Base-by-base conservation (phyloP, 768 basidiomycete genomes). In the Pholiota microspora region DNA sequence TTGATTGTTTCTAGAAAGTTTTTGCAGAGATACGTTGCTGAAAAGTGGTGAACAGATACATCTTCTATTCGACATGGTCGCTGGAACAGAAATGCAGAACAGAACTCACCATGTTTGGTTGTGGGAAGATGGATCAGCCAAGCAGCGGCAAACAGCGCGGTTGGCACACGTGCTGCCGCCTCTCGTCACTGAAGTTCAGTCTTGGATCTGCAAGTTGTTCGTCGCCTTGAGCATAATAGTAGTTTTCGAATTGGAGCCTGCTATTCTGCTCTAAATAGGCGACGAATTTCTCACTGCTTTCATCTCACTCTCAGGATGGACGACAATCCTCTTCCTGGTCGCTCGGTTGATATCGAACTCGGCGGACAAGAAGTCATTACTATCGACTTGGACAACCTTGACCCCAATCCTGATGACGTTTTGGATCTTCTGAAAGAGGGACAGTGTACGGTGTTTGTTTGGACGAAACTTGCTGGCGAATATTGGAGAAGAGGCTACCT, bases 321-420 rank as follows among this genome's bases (percentile, higher is more conserved):
- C 52, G 73, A 72, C 45, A 54, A 60, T 23, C 36, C 66, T 29
- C 52, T 66, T 24, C 59, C 71, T n/a, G 77, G 78, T 35, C 77
- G 80, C 51, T 77, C 84, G 4, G 78, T 89, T 47, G 86, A 89
- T 68, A 89, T 92, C 61, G 89, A 91, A 63, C 77, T 92, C 4
- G 86, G 86, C 32, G 83, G 86, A 6, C 87, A 89, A 69, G 94
- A 95, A 71, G 82, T 91, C 65, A 89, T 95, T 55, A 89, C 90
- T 18, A 86, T 98, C 55, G 91, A 96, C 75, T 80, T 98, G 34
- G 89, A 92, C 74, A 77, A 87, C 62, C 85, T 98, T 48, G 89
- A 92, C 69, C 84, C 85, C 3, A 85, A 83, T 63, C 84, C 87
- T 6, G 84, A 87, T 57, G 87, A 90, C 56, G 83, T 92, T 2